These are phyloP conservation scores for Fusarium sp. DNA, from an alignment of 2,329 filamentous ascomycete species.

Conservation along the genomic window DNA sequence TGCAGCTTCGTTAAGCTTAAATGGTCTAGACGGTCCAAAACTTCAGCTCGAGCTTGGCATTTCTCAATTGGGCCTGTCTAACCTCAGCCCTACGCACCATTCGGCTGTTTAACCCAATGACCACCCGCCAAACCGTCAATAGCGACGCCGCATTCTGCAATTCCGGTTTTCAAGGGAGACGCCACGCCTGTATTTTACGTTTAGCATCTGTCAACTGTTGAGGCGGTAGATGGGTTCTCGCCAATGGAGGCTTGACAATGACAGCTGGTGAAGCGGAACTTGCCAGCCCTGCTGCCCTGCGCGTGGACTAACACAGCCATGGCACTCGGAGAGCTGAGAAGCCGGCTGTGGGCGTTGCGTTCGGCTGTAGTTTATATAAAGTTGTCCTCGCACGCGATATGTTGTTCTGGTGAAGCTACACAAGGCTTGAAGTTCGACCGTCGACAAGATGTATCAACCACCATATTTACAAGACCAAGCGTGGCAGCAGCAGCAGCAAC, in stretches of 20 bases:
- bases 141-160: conserved; percentile 11
- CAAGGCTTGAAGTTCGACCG: not conserved
- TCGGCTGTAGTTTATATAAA: conserved; percentile 18
- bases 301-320: not conserved
- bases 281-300: not conserved
- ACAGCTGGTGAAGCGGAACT: not conserved
- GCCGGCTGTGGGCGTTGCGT: conserved; percentile 1
- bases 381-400: not conserved
- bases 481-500: conserved; percentile 10
- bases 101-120: conserved; percentile 24
- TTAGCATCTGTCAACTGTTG: not conserved
- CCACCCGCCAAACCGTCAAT: not conserved
- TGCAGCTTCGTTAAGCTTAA: conserved; percentile 27
- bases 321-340: conserved; percentile 20
- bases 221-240: not conserved
- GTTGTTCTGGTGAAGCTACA: not conserved
- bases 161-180: conserved; percentile 5
- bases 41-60: conserved; percentile 31
- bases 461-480: conserved; percentile 13
- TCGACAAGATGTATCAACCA: conserved; percentile 27
- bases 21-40: conserved; percentile 24
- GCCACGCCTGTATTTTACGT: conserved; percentile 19
- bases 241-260: conserved; percentile 18
- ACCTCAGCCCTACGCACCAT: conserved; percentile 25
- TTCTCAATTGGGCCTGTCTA: conserved; percentile 3